These are phyloP conservation scores for Arachis stenosperma DNA, from an alignment of 306 rosid genomes.

Conservation along the genomic window DNA sequence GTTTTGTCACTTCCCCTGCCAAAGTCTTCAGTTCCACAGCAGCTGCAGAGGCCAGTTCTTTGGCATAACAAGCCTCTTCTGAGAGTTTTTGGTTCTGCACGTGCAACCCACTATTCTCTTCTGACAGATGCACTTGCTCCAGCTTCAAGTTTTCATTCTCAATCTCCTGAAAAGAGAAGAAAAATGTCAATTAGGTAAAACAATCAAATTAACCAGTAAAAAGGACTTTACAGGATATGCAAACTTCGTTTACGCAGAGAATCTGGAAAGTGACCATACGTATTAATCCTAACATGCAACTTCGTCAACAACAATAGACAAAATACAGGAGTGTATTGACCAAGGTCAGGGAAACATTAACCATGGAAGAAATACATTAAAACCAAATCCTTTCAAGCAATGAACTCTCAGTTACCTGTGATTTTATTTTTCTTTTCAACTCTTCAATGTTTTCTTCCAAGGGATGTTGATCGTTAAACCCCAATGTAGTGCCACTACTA, in stretches of 20 bases:
- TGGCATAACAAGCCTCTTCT: slow-evolving; percentile 96
- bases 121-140: slow-evolving; percentile 83
- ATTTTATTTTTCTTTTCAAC: slow-evolving; percentile 82
- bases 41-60: slow-evolving; percentile 98
- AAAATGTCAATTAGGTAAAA: slow-evolving; percentile 31
- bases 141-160: slow-evolving; percentile 88
- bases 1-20: slow-evolving; percentile 94
- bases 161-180: slow-evolving; percentile 63
- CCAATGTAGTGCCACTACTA: slow-evolving; percentile 46
- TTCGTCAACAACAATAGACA: slow-evolving; percentile 16
- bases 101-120: slow-evolving; percentile 88
- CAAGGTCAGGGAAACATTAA: slow-evolving; percentile 22
- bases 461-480: slow-evolving; percentile 46
- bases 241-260: background rate
- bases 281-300: slow-evolving; percentile 16
- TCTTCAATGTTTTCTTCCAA: slow-evolving; percentile 71
- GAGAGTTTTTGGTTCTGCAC: slow-evolving; percentile 96
- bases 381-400: slow-evolving; percentile 28
- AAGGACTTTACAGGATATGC: slow-evolving; percentile 13
- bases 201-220: slow-evolving; percentile 29
- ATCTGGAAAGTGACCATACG: slow-evolving; percentile 23
- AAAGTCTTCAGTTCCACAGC: slow-evolving; percentile 96
- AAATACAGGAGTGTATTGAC: slow-evolving; percentile 13
- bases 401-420: slow-evolving; percentile 61
- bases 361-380: slow-evolving; percentile 14